Conservation (phyloP, 202 grass and related monocot genomes). For the Schoenoplectus tabernaemontani region DNA sequence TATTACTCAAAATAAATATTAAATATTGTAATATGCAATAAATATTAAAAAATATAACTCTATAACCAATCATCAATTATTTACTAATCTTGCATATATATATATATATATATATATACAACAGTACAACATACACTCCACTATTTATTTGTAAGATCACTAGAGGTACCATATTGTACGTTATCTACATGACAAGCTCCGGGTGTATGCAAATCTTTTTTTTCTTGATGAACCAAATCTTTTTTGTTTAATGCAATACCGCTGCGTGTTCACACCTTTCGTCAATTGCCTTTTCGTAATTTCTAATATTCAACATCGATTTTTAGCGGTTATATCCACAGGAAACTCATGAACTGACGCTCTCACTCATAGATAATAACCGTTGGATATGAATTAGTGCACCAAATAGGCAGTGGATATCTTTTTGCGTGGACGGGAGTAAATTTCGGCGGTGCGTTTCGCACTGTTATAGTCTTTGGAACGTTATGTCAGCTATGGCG, state of each 20-base stretch:
- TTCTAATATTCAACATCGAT: background rate
- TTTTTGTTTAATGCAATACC: background rate
- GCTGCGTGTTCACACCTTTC: background rate
- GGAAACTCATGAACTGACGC: background rate
- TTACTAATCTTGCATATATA: no score
- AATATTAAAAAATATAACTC: no score
- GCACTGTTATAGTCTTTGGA: background rate
- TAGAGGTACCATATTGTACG: background rate
- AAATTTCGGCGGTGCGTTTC: conserved; percentile 4
- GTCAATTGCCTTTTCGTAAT: background rate
- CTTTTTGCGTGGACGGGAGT: background rate
- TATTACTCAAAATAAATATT: no score
- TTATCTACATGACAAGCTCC: background rate
- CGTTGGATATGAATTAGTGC: background rate
- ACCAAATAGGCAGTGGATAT: background rate
- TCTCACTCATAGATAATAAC: background rate
- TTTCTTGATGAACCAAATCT: no score
- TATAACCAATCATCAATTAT: no score
- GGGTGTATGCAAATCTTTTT: background rate
- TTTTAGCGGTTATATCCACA: background rate
- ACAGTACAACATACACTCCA: no score
- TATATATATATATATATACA: no score
- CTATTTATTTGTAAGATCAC: no score
- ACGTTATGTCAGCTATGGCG: background rate
- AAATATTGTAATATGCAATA: no score